Evolutionary conservation across 805 yeast species (phyloP), one percentile per base, ranked within the genome.

Genomic region (Brettanomyces nanus): DNA sequence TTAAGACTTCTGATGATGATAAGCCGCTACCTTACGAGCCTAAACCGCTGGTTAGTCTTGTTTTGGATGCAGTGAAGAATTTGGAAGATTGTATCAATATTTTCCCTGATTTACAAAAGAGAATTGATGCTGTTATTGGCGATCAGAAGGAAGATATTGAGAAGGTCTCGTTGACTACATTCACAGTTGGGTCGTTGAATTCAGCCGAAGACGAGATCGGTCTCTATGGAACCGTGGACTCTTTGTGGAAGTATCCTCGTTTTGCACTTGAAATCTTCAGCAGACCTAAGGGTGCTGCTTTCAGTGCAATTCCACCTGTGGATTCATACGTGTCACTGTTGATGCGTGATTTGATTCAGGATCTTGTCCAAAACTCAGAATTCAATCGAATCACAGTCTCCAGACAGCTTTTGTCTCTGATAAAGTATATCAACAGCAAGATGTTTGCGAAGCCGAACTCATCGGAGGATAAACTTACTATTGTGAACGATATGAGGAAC

Each of bases 301-400:
- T 84, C 37, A 80, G 76, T 38, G 85, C 96, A 1, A 76, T 77
- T 4, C 84, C 89, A 0, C 61, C 70, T 3, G 59, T 65, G 4
- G 64, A 62, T 1, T 52, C 75, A 2, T 72, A 73, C 41, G 68
- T 68, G 18, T 77, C 81, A 1, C 62, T 85, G 39, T 54, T 90
- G 19, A 66, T 87, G 47, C 75, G 85, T 45, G 97, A 92, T 53
- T 63, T 85, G 25, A 67, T 80, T 26, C 71, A 73, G 35, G 97
- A 90, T 58, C 62, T 84, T 23, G 73, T 89, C 38, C 77, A 81
- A 43, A 77, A 81, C 47, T 63, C 90, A 64, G 95, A 89, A 46
- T 92, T 85, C 67, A 92, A 92, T 62, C 80, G 95, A 53, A 76
- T 75, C 33, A 92, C 85, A 45, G 94, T 85, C 7, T 79, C 95